Conservation (phyloP, 202 grass and related monocot genomes). For the Thinopyrum obtusiflorum region DNA sequence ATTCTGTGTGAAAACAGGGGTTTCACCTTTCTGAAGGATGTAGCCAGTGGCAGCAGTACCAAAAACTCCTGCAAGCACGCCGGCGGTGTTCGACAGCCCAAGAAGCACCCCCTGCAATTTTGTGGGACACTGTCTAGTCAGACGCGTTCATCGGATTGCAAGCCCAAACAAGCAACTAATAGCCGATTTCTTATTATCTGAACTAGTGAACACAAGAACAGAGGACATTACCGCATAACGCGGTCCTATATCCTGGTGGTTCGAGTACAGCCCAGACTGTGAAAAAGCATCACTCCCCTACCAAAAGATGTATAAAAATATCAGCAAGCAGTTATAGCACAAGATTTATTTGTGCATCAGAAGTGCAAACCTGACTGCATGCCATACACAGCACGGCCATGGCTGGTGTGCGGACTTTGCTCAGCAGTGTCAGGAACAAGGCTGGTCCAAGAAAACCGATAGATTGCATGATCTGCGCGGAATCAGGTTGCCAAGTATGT, state of each 20-base stretch:
- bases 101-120: constrained; percentile 81
- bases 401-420: constrained; percentile 67
- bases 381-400: constrained; percentile 95
- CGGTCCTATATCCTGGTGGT: constrained; percentile 97
- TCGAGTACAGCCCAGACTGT: constrained; percentile 91
- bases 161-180: neutral
- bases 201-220: constrained; percentile 8
- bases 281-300: constrained; percentile 97
- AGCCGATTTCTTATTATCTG: neutral
- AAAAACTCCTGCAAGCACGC: constrained; percentile 96
- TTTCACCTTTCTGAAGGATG: constrained; percentile 81
- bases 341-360: neutral
- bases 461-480: constrained; percentile 87
- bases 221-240: constrained; percentile 70
- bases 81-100: constrained; percentile 91
- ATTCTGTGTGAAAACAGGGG: neutral
- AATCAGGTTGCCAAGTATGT: constrained; percentile 9
- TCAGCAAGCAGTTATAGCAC: neutral
- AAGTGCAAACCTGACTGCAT: constrained; percentile 81
- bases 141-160: neutral
- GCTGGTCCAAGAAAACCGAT: constrained; percentile 97
- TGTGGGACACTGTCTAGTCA: neutral
- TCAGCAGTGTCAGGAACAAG: constrained; percentile 83
- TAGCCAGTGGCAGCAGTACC: constrained; percentile 92
- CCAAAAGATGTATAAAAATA: constrained; percentile 26